Base-by-base conservation (phyloP, 1,139 yeast genomes). In the Hanseniaspora uvarum region DNA sequence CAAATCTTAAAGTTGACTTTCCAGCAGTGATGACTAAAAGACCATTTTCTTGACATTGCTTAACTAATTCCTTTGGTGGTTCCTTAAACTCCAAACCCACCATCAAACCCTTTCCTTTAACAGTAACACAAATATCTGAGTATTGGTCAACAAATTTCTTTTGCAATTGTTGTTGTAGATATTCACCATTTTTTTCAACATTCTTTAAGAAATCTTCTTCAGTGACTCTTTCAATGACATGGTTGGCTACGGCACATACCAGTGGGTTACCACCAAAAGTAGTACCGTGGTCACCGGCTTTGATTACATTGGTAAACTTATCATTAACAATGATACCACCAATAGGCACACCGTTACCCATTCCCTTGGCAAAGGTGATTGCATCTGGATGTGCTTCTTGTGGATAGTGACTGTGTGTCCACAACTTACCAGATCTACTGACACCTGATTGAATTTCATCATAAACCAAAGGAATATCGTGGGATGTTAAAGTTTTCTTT, bases 401-500 rank as follows among this genome's bases (percentile, higher is more conserved):
- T 44, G 89, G 86, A 52, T 83, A 72, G 60, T 77, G 72, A 37
- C 81, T 73, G 65, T 92, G 98, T 0, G 97, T 95, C 98, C 98
- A 92, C 47, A 92, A 71, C 58, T 80, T 77, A 45, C 98, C 98
- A 0, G 95, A 75, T 67, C 98, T 81, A 21, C 96, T 96, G 61
- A 92, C 74, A 21, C 98, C 98, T 73, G 96, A 87, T 69, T 92
- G 98, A 62, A 92, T 92, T 70, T 92, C 98, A 70, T 92, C 98
- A 66, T 81, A 88, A 59, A 92, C 89, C 56, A 92, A 77, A 38
- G 86, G 66, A 11, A 85, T 94, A 55, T 85, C 81, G 61, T 83
- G 76, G 56, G 82, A 77, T 7, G 24, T 34, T 7, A 48, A 23
- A 55, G 86, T 70, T 60, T 78, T 68, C 60, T 85, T 80, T 65